Conservation (phyloP, 192 early-diverging fungal genomes). For the Coemansia sp. region DNA sequence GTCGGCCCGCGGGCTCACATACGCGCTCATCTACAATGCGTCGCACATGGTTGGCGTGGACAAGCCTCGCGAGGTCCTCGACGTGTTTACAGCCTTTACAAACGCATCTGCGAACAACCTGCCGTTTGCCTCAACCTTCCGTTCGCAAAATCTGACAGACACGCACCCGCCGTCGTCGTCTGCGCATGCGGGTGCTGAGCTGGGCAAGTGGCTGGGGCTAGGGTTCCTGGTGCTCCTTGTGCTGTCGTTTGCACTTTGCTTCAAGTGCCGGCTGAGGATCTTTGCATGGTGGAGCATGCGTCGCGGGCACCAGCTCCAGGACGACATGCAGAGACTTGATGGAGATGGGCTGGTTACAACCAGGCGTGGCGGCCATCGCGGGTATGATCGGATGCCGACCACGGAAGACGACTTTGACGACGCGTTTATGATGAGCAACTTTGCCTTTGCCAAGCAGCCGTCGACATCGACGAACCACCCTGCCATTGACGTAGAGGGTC, state of each 20-base stretch:
- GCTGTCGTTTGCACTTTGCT: conserved; percentile 8
- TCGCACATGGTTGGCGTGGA: conserved; percentile 75
- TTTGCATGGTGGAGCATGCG: conserved; percentile 30
- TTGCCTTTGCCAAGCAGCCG: conserved; percentile 16
- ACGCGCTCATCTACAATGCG: conserved; percentile 57
- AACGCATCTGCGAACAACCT: conserved; percentile 37
- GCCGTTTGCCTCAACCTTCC: conserved; percentile 39
- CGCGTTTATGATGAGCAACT: conserved; percentile 47
- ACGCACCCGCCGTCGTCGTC: background rate
- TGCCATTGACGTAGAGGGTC: conserved; percentile 13
- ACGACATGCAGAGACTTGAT: conserved; percentile 9
- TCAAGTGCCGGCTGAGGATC: conserved; percentile 19
- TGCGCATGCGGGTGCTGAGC: background rate
- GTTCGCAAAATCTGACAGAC: background rate
- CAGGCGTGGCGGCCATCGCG: background rate
- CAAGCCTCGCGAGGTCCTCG: conserved; percentile 57
- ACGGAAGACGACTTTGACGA: conserved; percentile 8
- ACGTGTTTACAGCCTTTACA: conserved; percentile 59
- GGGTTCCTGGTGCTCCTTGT: conserved; percentile 7
- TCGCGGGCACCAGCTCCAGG: background rate
- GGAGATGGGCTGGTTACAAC: background rate
- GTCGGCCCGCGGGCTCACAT: conserved; percentile 61
- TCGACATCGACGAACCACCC: background rate
- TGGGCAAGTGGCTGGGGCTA: conserved; percentile 23
- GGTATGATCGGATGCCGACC: background rate